Base-by-base conservation (phyloP, 345 rosid species). In the Gossypium turneri region DNA sequence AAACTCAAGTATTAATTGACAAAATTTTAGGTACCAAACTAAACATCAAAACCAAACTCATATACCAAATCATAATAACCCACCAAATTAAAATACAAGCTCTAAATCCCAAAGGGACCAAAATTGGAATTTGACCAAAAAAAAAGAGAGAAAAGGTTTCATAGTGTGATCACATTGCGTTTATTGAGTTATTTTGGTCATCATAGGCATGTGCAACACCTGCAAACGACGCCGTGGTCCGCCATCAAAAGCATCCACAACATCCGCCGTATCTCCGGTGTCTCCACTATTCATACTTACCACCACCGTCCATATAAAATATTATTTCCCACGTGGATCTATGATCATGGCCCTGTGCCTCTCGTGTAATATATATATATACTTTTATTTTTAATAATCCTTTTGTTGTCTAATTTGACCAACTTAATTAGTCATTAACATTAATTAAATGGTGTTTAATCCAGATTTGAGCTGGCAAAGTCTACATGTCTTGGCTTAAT, bases 261-360 rank as follows among this genome's bases (percentile, higher is more conserved):
- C 90, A 82, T 82, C 87, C 82, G 83, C 82, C 82, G 76, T 77
- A 82, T 81, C 81, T 77, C 77, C 81, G 12, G 77, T 78, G 85
- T 80, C 75, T 80, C 77, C 80, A 73, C 81, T 56, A 50, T 24
- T 24, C 63, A 58, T 34, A 44, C n/a, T 34, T 34, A 2, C 19
- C 66, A n/a, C 41, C 60, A 56, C 12, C 24, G 4, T 12, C 63
- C 50, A 2, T 50, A 17, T 27, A 20, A 53, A 61, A 43, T 34
- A 41, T 56, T 9, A 53, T 55, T 29, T 29, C 61, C 77, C 76
- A 76, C 72, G 63, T 58, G 38, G 63, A 58, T 58, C 16, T 22
- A 58, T 12, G 63, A 58, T 58, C 38, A 0, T 11, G 19, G 5
- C 45, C 17, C 29, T 15, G 64, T 76, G 61, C 79, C 55, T 27